Base-by-base conservation (phyloP, 140 eudicot species). In the Erigeron philadelphicus region DNA sequence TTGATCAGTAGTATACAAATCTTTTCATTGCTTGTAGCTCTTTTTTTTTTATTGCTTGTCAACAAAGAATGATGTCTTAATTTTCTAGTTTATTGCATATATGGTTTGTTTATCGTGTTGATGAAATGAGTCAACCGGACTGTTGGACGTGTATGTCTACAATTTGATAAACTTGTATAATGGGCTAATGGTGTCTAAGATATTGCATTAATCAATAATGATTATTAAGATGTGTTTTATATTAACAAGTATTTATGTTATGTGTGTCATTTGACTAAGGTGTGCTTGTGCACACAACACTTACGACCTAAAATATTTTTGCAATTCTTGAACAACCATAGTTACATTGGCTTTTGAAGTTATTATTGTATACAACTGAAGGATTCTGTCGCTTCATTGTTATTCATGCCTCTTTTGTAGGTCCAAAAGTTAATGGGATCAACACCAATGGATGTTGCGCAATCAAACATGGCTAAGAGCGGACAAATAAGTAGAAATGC, bases 401-500 rank as follows among this genome's bases (percentile, higher is more conserved):
- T 64, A 8, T 58, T 59, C 47, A 43, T 58, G 13, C 13, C 13
- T 64, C 61, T 78, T 73, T 61, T 74, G 73, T 71, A 91, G 97
- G 86, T 91, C 63, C 96, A 88, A 75, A 88, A 91, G 79, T 57
- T 91, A 75, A 82, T 91, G 97, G 97, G 97, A 64, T 76, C 94
- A 68, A 83, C 96, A 46, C 95, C 97, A 23, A 66, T 86, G 82
- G 97, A 91, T 75, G 67, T 91, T 78, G 97, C 97, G 41, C 79
- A 73, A 59, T 84, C 96, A 8, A 91, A 79, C 85, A 67, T 91
- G 91, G 97, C 96, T 23, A 84, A 91, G 84, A 91, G 91, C 25
- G 97, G 97, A 61, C 84, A 86, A 83, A 91, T 88, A 78, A 88
- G 97, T 80, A 80, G 97, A 80, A 91, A 91, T 71, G 85, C 95